phyloP scores from a whole-genome alignment of 495 filamentous ascomycete species.

The Neurospora sp. region DNA sequence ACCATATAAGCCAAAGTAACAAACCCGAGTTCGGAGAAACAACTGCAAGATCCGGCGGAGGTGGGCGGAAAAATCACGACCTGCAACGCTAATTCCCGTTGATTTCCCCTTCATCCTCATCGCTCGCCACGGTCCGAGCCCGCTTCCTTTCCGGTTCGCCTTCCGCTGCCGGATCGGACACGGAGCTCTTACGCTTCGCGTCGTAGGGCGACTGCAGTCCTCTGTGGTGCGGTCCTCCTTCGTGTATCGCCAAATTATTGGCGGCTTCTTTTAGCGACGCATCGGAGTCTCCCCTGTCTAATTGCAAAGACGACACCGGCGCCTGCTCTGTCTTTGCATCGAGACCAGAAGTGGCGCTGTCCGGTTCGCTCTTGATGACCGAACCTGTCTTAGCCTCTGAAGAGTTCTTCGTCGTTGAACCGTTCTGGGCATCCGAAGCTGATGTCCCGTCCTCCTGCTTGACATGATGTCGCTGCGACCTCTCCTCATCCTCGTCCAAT shows the following conservation, averaged over 20 bases:
- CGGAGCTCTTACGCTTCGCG: conserved; percentile 23
- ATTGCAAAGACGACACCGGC: conserved; percentile 14
- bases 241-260: conserved; percentile 32
- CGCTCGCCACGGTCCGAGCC: conserved; percentile 8
- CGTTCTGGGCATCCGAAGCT: not conserved
- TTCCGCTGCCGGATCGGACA: conserved; percentile 14
- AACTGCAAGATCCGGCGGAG: not conserved
- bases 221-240: conserved; percentile 18
- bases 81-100: not conserved
- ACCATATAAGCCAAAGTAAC: not conserved
- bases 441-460: not conserved
- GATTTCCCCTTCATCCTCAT: conserved; percentile 20
- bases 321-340: not conserved
- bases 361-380: conserved; percentile 8
- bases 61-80: not conserved
- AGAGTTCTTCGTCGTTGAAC: not conserved
- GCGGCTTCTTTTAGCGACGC: conserved; percentile 36
- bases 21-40: not conserved
- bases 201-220: conserved; percentile 15
- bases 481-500: not conserved
- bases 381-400: not conserved
- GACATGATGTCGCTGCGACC: not conserved
- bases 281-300: conserved; percentile 33
- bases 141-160: conserved; percentile 18
- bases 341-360: not conserved